phyloP scores from a whole-genome alignment of 106 monocot species.

The Apostasia ramifera region DNA sequence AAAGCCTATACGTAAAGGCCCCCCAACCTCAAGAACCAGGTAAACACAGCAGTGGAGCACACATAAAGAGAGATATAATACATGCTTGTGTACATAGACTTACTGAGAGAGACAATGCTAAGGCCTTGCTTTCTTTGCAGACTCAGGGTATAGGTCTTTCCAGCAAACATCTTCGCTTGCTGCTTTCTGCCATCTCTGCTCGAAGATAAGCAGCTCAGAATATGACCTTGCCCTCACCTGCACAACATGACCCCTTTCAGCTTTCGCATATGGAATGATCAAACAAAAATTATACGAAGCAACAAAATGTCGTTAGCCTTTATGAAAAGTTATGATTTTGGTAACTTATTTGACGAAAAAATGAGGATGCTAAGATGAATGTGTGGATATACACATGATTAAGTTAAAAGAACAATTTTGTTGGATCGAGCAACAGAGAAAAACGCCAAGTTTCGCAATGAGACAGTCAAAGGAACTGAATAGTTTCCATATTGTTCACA shows the following conservation, averaged over 20 bases:
- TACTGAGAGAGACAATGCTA: too few species aligned
- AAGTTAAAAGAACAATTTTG: background rate
- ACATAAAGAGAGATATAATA: too few species aligned
- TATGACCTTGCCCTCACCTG: slow-evolving; percentile 62
- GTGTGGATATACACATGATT: background rate
- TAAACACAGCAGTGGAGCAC: too few species aligned
- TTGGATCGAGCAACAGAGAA: background rate
- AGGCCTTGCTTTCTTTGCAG: slow-evolving; percentile 1
- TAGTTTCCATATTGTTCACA: too few species aligned
- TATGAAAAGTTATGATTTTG: background rate
- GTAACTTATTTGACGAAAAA: background rate
- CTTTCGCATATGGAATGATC: background rate
- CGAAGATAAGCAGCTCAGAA: slow-evolving; percentile 48
- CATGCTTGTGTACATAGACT: too few species aligned
- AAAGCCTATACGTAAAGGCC: too few species aligned
- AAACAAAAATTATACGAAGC: background rate
- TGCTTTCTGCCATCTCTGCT: slow-evolving; percentile 52
- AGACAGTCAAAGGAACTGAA: background rate
- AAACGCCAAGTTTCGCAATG: background rate
- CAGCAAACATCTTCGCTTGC: slow-evolving; percentile 46
- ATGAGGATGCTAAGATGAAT: background rate
- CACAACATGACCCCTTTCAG: background rate
- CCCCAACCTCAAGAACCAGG: too few species aligned
- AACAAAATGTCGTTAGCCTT: too few species aligned
- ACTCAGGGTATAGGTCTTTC: slow-evolving; percentile 48